phyloP scores from a whole-genome alignment of 176 grass and related monocot genomes.

The Oryza nivara region DNA sequence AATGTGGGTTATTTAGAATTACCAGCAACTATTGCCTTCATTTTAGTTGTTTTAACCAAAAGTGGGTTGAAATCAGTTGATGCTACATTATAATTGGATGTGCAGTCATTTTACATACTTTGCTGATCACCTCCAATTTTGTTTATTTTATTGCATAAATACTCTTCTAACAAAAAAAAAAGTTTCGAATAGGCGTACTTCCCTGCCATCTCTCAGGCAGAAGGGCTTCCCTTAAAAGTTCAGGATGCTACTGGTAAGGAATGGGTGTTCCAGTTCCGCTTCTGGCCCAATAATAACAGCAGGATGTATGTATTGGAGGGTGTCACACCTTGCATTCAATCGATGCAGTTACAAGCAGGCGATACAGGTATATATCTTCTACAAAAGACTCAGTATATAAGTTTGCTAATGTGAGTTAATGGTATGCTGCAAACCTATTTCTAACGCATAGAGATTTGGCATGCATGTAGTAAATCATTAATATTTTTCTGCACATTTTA shows the following conservation, averaged over 20 bases:
- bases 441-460: background rate
- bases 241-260: conserved; percentile 96
- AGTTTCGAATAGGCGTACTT: conserved; percentile 80
- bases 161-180: conserved; percentile 2
- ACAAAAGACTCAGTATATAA: conserved; percentile 1
- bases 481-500: background rate
- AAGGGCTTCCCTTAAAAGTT: conserved; percentile 95
- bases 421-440: background rate
- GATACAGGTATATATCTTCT: conserved; percentile 75
- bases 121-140: conserved; percentile 25
- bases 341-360: conserved; percentile 97
- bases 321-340: conserved; percentile 95
- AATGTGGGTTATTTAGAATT: conserved; percentile 8
- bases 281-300: conserved; percentile 99
- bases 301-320: conserved; percentile 99
- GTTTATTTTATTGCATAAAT: background rate
- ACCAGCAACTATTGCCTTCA: background rate
- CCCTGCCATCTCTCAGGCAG: conserved; percentile 85
- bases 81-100: background rate
- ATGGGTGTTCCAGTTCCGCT: conserved; percentile 98
- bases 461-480: conserved; percentile 4
- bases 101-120: conserved; percentile 13
- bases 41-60: background rate
- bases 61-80: background rate
- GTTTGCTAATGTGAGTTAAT: background rate